A percentile compares a stretch with the other conserved stretches of the same genome.
These are phyloP conservation scores for Diaporthe longicolla DNA, from an alignment of 2,329 filamentous ascomycete species.

Conservation along the genomic window DNA sequence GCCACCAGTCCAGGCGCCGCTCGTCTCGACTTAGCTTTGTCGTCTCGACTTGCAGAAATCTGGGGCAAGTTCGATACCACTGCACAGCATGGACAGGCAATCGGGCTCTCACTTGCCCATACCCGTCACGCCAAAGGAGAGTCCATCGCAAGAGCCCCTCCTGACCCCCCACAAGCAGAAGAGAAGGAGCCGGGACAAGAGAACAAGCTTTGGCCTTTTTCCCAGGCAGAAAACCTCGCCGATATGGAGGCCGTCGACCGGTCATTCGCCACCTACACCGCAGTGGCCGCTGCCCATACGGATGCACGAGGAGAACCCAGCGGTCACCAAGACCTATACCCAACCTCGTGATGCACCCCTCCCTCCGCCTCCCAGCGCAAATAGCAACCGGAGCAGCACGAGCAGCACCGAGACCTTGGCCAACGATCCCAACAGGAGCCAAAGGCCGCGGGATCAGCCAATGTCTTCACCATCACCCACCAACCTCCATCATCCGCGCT, in stretches of 20 bases:
- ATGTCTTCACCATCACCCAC: background rate
- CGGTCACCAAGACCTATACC: conserved; percentile 39
- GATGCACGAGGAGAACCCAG: conserved; percentile 34
- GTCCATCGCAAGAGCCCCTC: conserved; percentile 39
- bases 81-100: conserved; percentile 38
- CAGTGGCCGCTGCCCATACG: conserved; percentile 41
- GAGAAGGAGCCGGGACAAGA: conserved; percentile 40
- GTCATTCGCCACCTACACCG: conserved; percentile 39
- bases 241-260: conserved; percentile 42
- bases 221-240: conserved; percentile 36
- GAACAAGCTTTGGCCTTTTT: conserved; percentile 39
- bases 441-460: background rate
- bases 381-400: conserved; percentile 31
- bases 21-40: background rate
- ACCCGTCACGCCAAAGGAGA: conserved; percentile 41
- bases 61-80: background rate
- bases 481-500: conserved; percentile 21
- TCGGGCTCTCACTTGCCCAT: conserved; percentile 41
- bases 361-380: conserved; percentile 37
- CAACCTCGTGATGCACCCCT: conserved; percentile 39
- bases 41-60: background rate
- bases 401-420: conserved; percentile 35
- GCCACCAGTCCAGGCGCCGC: background rate
- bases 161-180: conserved; percentile 36
- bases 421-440: conserved; percentile 21